Percentiles rank a stretch among this genome's conserved stretches.
These are phyloP conservation scores for Diutina neorugosa DNA, from an alignment of 1,139 yeast genomes.

Conservation along the genomic window DNA sequence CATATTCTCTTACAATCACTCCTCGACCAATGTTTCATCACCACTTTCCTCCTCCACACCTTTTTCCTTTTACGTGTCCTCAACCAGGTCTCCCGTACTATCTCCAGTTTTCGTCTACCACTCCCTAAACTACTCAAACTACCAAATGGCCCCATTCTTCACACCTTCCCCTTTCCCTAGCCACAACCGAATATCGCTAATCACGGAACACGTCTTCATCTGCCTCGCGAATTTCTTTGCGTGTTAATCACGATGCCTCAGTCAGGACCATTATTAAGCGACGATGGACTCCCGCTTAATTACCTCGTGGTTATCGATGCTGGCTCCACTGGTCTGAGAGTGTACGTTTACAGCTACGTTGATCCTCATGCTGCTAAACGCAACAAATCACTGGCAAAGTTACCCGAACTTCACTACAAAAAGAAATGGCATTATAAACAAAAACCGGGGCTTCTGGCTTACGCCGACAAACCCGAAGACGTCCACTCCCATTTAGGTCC, in stretches of 20 bases:
- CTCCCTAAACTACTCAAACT: too few relatives aligned
- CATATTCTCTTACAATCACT: too few relatives aligned
- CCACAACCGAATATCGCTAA: too few relatives aligned
- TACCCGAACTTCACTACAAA: conserved; percentile 33
- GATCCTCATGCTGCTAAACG: conserved; percentile 20
- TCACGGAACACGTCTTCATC: neutral
- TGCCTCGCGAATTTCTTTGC: neutral
- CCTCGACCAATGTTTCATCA: too few relatives aligned
- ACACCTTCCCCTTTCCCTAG: too few relatives aligned
- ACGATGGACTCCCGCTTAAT: conserved; percentile 31
- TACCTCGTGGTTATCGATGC: conserved; percentile 71
- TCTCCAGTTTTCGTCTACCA: too few relatives aligned
- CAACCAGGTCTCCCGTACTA: too few relatives aligned
- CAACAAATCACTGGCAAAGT: conserved; percentile 6
- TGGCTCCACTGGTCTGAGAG: conserved; percentile 74
- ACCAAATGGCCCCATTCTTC: too few relatives aligned
- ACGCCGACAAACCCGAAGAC: conserved; percentile 35
- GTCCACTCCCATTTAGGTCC: conserved; percentile 51
- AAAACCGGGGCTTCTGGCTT: conserved; percentile 58
- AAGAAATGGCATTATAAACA: conserved; percentile 49
- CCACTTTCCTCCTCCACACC: too few relatives aligned
- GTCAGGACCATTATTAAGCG: neutral
- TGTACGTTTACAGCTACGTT: conserved; percentile 60
- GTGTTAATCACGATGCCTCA: neutral
- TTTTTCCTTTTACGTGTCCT: too few relatives aligned